Evolutionary conservation across 768 basidiomycete genomes (phyloP).

Genomic region (Podaxis sp.): DNA sequence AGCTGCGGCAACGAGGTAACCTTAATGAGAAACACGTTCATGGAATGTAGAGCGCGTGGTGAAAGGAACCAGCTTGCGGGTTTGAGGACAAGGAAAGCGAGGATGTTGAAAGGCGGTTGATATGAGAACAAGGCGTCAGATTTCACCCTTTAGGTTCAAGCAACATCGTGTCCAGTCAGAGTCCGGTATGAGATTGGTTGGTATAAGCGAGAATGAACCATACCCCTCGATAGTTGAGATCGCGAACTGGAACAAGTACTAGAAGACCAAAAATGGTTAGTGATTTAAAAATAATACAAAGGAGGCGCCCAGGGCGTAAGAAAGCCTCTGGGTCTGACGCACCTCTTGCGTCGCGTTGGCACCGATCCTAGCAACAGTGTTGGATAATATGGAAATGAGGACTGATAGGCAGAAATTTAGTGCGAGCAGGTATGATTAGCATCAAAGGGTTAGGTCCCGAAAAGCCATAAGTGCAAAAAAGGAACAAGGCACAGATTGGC

Average conservation of each 20-base stretch:
- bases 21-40: slow-evolving; percentile 85
- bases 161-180: neutral
- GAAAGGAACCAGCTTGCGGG: slow-evolving; percentile 75
- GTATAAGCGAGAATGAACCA: slow-evolving; percentile 11
- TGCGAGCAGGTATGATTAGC: neutral
- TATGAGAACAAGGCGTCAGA: slow-evolving; percentile 90
- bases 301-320: neutral
- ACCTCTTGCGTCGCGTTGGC: slow-evolving; percentile 54
- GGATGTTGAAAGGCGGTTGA: slow-evolving; percentile 85
- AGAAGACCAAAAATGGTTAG: slow-evolving; percentile 32
- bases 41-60: slow-evolving; percentile 76
- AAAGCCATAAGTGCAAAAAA: neutral
- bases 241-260: slow-evolving; percentile 87
- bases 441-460: neutral
- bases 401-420: slow-evolving; percentile 33
- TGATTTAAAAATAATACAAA: slow-evolving; percentile 4
- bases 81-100: slow-evolving; percentile 79
- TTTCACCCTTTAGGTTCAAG: slow-evolving; percentile 60
- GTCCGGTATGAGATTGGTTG: neutral
- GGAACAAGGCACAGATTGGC: neutral
- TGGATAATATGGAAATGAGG: slow-evolving; percentile 88
- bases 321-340: slow-evolving; percentile 3
- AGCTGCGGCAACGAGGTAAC: slow-evolving; percentile 82
- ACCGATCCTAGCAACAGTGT: slow-evolving; percentile 84
- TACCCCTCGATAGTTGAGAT: slow-evolving; percentile 89